Conservation (phyloP, 2,329 filamentous ascomycete species). For the Trichoderma koningii region DNA sequence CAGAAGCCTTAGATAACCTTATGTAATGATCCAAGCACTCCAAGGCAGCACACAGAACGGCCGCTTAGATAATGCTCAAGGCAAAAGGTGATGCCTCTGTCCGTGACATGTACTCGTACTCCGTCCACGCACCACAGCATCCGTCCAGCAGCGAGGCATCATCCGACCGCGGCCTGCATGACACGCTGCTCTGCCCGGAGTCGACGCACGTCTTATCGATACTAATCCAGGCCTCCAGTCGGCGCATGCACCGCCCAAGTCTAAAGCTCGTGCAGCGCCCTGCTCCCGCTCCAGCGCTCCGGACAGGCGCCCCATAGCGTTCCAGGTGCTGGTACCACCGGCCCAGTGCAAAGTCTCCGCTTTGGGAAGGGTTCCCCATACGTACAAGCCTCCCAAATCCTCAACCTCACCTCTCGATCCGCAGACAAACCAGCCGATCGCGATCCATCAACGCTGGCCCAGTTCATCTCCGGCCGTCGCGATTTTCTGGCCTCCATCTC, state of each 20-base stretch:
- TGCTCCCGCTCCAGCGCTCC: slow-evolving; percentile 10
- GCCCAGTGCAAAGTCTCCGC: slow-evolving; percentile 42
- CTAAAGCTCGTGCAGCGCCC: slow-evolving; percentile 17
- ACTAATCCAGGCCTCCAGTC: neutral
- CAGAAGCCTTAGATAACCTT: neutral
- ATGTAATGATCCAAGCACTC: neutral
- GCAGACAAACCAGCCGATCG: slow-evolving; percentile 52
- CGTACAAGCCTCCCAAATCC: slow-evolving; percentile 46
- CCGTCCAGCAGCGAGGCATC: slow-evolving; percentile 10
- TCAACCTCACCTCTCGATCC: slow-evolving; percentile 59
- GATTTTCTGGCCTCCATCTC: slow-evolving; percentile 52
- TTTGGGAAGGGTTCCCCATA: slow-evolving; percentile 42
- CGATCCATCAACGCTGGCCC: slow-evolving; percentile 55
- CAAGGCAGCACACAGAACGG: neutral
- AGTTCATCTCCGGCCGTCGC: slow-evolving; percentile 44
- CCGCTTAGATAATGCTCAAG: neutral
- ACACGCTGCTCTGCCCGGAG: neutral
- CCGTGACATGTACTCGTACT: slow-evolving; percentile 14
- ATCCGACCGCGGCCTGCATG: slow-evolving; percentile 4
- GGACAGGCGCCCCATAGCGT: slow-evolving; percentile 27
- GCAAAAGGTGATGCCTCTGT: slow-evolving; percentile 12
- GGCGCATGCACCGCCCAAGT: slow-evolving; percentile 6
- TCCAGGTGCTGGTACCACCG: slow-evolving; percentile 31
- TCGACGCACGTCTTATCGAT: slow-evolving; percentile 23
- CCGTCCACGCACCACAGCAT: slow-evolving; percentile 7